Conservation (phyloP, 129 eudicot species). For the Centella asiatica region DNA sequence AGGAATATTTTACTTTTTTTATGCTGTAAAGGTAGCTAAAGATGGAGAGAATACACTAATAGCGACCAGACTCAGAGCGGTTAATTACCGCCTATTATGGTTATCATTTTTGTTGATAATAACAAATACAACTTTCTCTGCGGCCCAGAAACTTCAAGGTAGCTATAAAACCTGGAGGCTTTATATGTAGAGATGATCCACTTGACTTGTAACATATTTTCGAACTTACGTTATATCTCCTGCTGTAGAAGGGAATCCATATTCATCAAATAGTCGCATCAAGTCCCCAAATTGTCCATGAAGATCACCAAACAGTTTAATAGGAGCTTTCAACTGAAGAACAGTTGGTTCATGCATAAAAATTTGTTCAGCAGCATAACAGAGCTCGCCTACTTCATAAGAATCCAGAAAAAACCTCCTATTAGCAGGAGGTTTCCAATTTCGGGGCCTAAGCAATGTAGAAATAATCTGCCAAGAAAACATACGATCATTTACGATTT, state of each 20-base stretch:
- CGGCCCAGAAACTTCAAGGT: too few relatives aligned
- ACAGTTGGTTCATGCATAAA: constrained; percentile 94
- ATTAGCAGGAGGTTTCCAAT: constrained; percentile 89
- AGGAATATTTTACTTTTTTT: too few relatives aligned
- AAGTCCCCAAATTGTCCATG: constrained; percentile 99
- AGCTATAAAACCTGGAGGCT: too few relatives aligned
- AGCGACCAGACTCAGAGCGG: too few relatives aligned
- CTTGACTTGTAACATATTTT: not conserved
- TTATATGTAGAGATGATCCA: not conserved
- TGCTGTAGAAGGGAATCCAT: constrained; percentile 96
- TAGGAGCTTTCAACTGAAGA: constrained; percentile 94
- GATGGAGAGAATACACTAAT: too few relatives aligned
- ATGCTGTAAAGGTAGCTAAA: too few relatives aligned
- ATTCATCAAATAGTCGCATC: constrained; percentile 95
- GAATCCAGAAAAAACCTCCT: constrained; percentile 94
- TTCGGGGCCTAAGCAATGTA: constrained; percentile 81
- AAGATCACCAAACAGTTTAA: constrained; percentile 94
- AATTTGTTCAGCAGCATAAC: constrained; percentile 95
- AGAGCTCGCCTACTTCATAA: constrained; percentile 96
- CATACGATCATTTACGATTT: not conserved
- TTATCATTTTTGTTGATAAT: too few relatives aligned
- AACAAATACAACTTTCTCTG: too few relatives aligned
- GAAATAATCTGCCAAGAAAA: constrained; percentile 63
- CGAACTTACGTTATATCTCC: constrained; percentile 87
- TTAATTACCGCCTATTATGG: too few relatives aligned